Conservation (phyloP, 75 land plant genomes). For the Selaginella moellendorffii region DNA sequence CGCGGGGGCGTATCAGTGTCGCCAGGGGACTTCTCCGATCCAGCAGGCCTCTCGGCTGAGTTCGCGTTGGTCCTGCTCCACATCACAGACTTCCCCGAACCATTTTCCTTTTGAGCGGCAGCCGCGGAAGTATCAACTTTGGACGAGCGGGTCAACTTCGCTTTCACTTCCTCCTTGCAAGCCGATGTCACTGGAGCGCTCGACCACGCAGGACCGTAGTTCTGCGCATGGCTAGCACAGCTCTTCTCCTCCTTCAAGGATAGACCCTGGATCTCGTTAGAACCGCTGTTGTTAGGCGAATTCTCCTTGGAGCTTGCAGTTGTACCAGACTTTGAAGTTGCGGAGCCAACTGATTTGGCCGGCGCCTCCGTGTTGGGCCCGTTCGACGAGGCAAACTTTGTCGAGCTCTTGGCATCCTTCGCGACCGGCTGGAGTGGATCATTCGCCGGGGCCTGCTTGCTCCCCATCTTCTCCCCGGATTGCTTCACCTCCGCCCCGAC, state of each 20-base stretch:
- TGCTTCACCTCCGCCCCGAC: neutral
- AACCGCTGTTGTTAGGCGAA: neutral
- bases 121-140: too few species aligned
- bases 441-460: neutral
- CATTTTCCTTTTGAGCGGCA: neutral
- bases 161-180: neutral
- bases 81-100: neutral
- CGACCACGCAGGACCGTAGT: neutral
- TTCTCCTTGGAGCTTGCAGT: neutral
- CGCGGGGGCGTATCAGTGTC: slow-evolving; percentile 32
- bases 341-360: neutral
- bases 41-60: neutral
- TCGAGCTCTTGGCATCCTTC: neutral
- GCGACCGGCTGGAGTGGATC: neutral
- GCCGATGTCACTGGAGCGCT: neutral
- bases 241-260: neutral
- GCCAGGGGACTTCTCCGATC: neutral
- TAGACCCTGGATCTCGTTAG: neutral
- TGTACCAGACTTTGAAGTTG: neutral
- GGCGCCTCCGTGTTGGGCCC: neutral
- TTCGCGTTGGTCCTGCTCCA: neutral
- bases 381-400: neutral
- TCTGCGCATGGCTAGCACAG: neutral
- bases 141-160: neutral
- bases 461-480: neutral